phyloP scores from a whole-genome alignment of 495 filamentous ascomycete species.

The Hypoxylon perforatum region DNA sequence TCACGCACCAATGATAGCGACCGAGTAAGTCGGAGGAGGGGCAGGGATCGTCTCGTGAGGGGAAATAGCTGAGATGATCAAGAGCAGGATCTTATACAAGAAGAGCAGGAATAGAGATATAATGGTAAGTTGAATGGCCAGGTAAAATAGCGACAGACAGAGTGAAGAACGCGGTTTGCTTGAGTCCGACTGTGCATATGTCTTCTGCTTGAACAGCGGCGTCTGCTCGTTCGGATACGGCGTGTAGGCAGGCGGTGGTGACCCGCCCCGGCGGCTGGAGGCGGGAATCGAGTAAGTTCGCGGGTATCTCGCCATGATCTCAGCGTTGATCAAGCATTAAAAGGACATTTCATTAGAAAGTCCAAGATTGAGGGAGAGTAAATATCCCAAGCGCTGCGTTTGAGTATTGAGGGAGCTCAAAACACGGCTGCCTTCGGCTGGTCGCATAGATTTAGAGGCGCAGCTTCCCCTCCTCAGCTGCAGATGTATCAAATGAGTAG shows the following conservation, averaged over 20 bases:
- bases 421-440: background rate
- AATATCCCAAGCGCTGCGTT: background rate
- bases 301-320: constrained; percentile 12
- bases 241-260: constrained; percentile 34
- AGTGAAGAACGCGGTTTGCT: too few relatives aligned
- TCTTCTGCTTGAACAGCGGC: constrained; percentile 1
- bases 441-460: constrained; percentile 2
- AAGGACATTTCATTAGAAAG: too few relatives aligned
- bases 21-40: constrained; percentile 20
- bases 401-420: constrained; percentile 6
- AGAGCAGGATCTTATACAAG: too few relatives aligned
- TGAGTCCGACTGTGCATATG: background rate
- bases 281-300: background rate
- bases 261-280: constrained; percentile 13
- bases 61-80: background rate
- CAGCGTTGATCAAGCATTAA: background rate
- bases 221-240: constrained; percentile 6
- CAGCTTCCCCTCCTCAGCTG: constrained; percentile 19
- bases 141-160: too few relatives aligned
- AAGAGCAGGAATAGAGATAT: too few relatives aligned
- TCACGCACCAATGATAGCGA: constrained; percentile 42
- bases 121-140: too few relatives aligned
- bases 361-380: too few relatives aligned
- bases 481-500: too few relatives aligned
- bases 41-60: background rate